Evolutionary conservation across 169 alveolate genomes (phyloP).

Genomic region (Plasmodium falciparum): DNA sequence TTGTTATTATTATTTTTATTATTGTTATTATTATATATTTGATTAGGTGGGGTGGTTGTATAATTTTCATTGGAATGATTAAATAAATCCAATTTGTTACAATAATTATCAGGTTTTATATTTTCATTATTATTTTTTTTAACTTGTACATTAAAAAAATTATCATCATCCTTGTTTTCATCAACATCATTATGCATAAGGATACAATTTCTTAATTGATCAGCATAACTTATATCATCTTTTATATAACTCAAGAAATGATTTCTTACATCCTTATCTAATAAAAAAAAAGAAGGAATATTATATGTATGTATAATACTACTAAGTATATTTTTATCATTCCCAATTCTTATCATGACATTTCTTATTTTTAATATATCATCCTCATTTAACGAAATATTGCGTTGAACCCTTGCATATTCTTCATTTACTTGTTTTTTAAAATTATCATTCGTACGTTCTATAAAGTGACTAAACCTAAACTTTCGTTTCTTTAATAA

Average conservation of each 20-base stretch:
- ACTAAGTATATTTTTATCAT: slow-evolving; percentile 16
- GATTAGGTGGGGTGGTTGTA: too few species aligned
- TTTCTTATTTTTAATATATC: slow-evolving; percentile 56
- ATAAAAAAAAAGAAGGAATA: slow-evolving; percentile 39
- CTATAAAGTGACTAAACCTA: not conserved
- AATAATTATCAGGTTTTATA: not conserved
- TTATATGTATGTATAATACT: slow-evolving; percentile 26
- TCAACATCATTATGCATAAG: not conserved
- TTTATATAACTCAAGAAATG: slow-evolving; percentile 23
- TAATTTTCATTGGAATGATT: too few species aligned
- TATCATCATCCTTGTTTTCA: not conserved
- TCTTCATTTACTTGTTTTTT: slow-evolving; percentile 48
- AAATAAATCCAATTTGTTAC: not conserved
- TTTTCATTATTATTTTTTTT: not conserved
- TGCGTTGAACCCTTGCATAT: slow-evolving; percentile 19
- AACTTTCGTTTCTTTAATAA: not conserved
- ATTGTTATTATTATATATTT: not conserved
- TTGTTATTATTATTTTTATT: not conserved
- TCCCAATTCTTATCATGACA: slow-evolving; percentile 21
- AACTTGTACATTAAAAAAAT: not conserved
- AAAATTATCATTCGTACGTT: not conserved
- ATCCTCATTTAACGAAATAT: slow-evolving; percentile 26
- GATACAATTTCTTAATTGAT: slow-evolving; percentile 11
- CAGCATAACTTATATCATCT: slow-evolving; percentile 8
- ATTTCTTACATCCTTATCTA: slow-evolving; percentile 47